phyloP scores from a whole-genome alignment of 108 stramenopile species.

The Cylindrotheca closterium region DNA sequence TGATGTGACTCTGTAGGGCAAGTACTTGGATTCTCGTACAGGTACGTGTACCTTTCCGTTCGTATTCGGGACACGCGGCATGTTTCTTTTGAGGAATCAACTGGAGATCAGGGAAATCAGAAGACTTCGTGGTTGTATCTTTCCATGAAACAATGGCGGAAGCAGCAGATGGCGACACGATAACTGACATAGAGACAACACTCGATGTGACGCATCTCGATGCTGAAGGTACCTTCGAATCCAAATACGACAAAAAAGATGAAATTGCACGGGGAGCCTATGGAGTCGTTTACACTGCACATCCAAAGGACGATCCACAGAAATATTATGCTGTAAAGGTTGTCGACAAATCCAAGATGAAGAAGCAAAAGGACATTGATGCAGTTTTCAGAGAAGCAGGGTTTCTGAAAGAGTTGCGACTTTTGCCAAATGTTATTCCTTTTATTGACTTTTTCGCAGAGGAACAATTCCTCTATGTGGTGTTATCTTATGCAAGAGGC shows the following conservation, averaged over 20 bases:
- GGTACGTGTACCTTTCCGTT: too few relatives aligned
- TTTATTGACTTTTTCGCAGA: slow-evolving; percentile 82
- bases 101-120: background rate
- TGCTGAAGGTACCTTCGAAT: background rate
- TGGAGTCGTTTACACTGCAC: slow-evolving; percentile 76
- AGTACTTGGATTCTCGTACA: background rate
- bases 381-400: slow-evolving; percentile 62
- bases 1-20: background rate
- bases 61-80: too few relatives aligned
- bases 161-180: background rate
- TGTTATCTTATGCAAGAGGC: slow-evolving; percentile 79
- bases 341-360: slow-evolving; percentile 34
- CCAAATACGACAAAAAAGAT: slow-evolving; percentile 35
- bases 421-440: slow-evolving; percentile 63
- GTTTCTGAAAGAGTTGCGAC: slow-evolving; percentile 39
- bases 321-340: slow-evolving; percentile 42
- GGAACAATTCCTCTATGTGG: slow-evolving; percentile 61
- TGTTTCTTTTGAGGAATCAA: too few relatives aligned
- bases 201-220: background rate
- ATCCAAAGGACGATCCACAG: slow-evolving; percentile 14
- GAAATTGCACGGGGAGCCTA: slow-evolving; percentile 95
- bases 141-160: background rate
- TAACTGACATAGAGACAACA: background rate
- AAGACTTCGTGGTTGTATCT: too few relatives aligned
- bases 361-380: slow-evolving; percentile 44